These are phyloP conservation scores for Phytophthora citricola DNA, from an alignment of 352 stramenopile genomes.

Conservation along the genomic window DNA sequence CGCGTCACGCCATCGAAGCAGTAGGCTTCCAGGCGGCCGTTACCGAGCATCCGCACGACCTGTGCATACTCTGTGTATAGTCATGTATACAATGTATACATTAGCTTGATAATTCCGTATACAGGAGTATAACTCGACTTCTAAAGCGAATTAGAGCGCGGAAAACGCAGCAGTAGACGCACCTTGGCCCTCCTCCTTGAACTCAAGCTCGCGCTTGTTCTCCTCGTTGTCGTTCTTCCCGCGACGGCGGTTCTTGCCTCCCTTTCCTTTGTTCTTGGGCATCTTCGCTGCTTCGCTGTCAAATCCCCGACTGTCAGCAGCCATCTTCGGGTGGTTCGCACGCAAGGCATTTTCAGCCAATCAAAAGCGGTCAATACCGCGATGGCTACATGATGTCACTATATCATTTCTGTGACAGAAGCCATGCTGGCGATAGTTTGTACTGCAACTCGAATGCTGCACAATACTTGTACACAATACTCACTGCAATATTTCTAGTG, in stretches of 20 bases:
- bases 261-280: slow-evolving; percentile 96
- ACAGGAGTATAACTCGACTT: slow-evolving; percentile 8
- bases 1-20: slow-evolving; percentile 99
- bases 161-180: slow-evolving; percentile 19
- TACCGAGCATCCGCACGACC: slow-evolving; percentile 98
- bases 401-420: too few species aligned
- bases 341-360: slow-evolving; percentile 31
- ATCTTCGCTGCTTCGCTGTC: slow-evolving; percentile 43
- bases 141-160: neutral
- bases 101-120: slow-evolving; percentile 17
- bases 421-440: too few species aligned
- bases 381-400: too few species aligned
- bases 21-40: slow-evolving; percentile 98
- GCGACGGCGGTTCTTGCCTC: slow-evolving; percentile 97
- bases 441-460: too few species aligned
- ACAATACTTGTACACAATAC: too few species aligned
- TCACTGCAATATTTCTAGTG: too few species aligned
- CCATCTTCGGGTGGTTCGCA: slow-evolving; percentile 37
- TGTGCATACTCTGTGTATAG: slow-evolving; percentile 95
- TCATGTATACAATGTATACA: slow-evolving; percentile 18
- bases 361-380: neutral
- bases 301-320: slow-evolving; percentile 34
- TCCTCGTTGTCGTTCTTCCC: slow-evolving; percentile 99
- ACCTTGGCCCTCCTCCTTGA: slow-evolving; percentile 99
- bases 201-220: slow-evolving; percentile 99